Evolutionary conservation across 768 basidiomycete genomes (phyloP), one percentile per base, ranked within the genome.

Genomic region (Psilocybe azurescens): DNA sequence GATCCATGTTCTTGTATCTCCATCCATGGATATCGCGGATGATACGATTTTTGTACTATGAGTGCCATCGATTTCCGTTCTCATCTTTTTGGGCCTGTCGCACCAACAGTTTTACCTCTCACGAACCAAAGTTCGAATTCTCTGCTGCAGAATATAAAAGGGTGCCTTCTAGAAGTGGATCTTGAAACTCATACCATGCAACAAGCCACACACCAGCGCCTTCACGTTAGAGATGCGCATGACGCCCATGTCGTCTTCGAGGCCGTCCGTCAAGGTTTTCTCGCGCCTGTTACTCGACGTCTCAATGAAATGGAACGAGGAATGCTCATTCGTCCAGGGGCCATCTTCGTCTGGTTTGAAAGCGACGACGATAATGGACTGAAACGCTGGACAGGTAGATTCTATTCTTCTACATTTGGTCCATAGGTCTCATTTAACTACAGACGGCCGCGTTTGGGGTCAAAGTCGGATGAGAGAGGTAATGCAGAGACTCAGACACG

Each of bases 261-360:
- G 74, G 87, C 86, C 30, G 87, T 87, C 58, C 82, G 86, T 2
- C 82, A 81, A 62, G 84, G 86, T 36, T 77, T 77, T 60, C 76
- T 89, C 16, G 75, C 76, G 47, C 81, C 82, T 18, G 81, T 88
- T 30, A 71, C 75, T 38, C 80, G 87, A 28, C 81, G 88, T 47
- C 78, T 89, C 56, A 87, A 89, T 71, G 88, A 89, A 64, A 76
- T 80, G 54, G 87, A 90, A 69, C 74, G 87, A 57, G 75, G 79
- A 5, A 81, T 72, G 54, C 81, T 80, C 66, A 85, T 90, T 59
- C 78, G 77, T 52, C 84, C 86, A 6, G 88, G 88, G 3, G 82
- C 87, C 3, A 78, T 89, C 30, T 90, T 89, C 68, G 86, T 89
- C 49, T 90, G 89, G 89, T 82, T 86, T 67, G 88, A 90, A 72